phyloP scores from a whole-genome alignment of 2,329 filamentous ascomycete genomes.

The Clarireedia homoeocarpa region DNA sequence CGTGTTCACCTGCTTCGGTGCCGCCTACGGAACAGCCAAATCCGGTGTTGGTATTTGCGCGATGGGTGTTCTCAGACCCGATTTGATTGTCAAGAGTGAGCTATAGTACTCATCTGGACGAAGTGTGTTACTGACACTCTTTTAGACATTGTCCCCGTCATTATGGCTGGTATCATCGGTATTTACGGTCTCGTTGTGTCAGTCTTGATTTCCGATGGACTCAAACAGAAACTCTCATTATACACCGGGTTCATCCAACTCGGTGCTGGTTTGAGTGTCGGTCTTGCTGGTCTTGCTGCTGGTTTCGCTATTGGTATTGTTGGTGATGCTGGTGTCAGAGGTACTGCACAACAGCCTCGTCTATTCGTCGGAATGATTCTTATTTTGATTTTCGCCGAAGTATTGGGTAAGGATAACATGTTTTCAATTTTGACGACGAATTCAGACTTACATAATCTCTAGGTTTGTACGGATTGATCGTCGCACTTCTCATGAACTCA shows the following conservation, averaged over 20 bases:
- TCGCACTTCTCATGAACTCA: slow-evolving; percentile 99
- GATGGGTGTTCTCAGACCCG: slow-evolving; percentile 96
- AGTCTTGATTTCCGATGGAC: slow-evolving; percentile 74
- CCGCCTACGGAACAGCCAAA: slow-evolving; percentile 98
- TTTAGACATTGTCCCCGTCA: slow-evolving; percentile 95
- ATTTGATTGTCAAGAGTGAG: slow-evolving; percentile 99
- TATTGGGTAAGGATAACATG: slow-evolving; percentile 53
- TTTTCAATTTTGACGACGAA: slow-evolving; percentile 8
- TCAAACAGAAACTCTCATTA: slow-evolving; percentile 63
- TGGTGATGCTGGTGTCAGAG: slow-evolving; percentile 81
- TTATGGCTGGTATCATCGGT: slow-evolving; percentile 99
- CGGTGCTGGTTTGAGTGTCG: slow-evolving; percentile 74
- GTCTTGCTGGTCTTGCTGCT: slow-evolving; percentile 74
- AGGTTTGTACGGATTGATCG: slow-evolving; percentile 99
- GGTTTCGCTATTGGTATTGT: slow-evolving; percentile 85
- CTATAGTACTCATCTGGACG: slow-evolving; percentile 7
- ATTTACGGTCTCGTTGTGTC: slow-evolving; percentile 92
- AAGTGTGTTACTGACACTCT: slow-evolving; percentile 13
- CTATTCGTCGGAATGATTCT: slow-evolving; percentile 75
- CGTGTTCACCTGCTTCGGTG: slow-evolving; percentile 93
- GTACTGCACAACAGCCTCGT: slow-evolving; percentile 62
- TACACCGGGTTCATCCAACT: slow-evolving; percentile 83
- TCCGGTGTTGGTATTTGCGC: slow-evolving; percentile 97
- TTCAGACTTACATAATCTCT: slow-evolving; percentile 20
- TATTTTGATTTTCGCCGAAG: slow-evolving; percentile 81